These are phyloP conservation scores for Pseudogymnoascus sp. DNA, from an alignment of 2,329 filamentous ascomycete genomes.

Conservation along the genomic window DNA sequence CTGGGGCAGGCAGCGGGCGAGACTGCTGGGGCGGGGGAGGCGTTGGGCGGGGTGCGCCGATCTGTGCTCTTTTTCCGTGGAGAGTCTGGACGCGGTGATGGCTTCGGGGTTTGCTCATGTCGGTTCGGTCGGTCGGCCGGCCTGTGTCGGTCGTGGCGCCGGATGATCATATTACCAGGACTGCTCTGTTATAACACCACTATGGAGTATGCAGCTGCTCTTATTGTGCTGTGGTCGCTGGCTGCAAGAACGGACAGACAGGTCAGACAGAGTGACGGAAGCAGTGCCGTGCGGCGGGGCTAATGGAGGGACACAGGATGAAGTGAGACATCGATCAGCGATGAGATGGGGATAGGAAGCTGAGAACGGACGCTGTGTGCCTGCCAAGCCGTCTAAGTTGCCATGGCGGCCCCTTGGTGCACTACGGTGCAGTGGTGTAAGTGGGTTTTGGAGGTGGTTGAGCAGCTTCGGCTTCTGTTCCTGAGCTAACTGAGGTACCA, in stretches of 20 bases:
- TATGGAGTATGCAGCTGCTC: not conserved
- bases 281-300: not conserved
- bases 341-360: conserved; percentile 5
- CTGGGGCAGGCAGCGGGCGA: not conserved
- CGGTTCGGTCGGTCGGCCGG: not conserved
- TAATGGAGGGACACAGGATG: not conserved
- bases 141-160: not conserved
- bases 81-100: not conserved
- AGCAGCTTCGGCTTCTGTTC: conserved; percentile 4
- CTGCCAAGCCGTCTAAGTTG: conserved; percentile 1
- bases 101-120: not conserved
- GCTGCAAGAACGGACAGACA: not conserved
- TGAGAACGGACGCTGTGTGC: not conserved
- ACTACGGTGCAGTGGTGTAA: not conserved
- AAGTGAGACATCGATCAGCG: conserved; percentile 3
- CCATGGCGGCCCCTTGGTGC: not conserved
- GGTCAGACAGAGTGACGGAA: conserved; percentile 1
- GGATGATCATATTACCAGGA: not conserved
- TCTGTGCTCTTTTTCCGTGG: not conserved
- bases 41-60: conserved; percentile 1
- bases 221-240: not conserved
- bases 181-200: not conserved
- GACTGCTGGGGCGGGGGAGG: not conserved
- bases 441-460: not conserved
- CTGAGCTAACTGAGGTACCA: not conserved